Conservation (phyloP, 768 basidiomycete species). For the Tulasnella sp. region DNA sequence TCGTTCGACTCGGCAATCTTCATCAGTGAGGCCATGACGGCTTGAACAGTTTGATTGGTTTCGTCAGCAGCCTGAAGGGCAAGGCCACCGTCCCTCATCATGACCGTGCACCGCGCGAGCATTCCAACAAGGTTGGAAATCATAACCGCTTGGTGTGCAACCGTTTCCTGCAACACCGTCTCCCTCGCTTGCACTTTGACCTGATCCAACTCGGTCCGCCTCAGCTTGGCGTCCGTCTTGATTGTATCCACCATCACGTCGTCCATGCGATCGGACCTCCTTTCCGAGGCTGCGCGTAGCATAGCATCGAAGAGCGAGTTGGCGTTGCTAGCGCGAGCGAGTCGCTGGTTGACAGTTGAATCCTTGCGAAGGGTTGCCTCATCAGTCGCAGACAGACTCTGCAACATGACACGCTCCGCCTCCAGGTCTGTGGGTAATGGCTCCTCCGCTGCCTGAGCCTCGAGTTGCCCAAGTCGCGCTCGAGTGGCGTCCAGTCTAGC, state of each 20-base stretch:
- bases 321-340: slow-evolving; percentile 70
- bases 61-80: slow-evolving; percentile 41
- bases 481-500: slow-evolving; percentile 62
- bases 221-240: slow-evolving; percentile 62
- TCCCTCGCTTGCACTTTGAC: slow-evolving; percentile 62
- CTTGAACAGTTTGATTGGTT: slow-evolving; percentile 43
- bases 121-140: slow-evolving; percentile 73
- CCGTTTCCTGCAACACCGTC: slow-evolving; percentile 58
- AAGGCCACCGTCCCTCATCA: slow-evolving; percentile 57
- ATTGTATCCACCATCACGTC: slow-evolving; percentile 65
- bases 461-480: slow-evolving; percentile 52
- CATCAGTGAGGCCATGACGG: slow-evolving; percentile 52
- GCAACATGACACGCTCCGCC: slow-evolving; percentile 67
- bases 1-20: slow-evolving; percentile 65
- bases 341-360: slow-evolving; percentile 55
- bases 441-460: slow-evolving; percentile 38
- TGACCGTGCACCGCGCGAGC: slow-evolving; percentile 71
- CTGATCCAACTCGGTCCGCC: slow-evolving; percentile 67
- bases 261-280: slow-evolving; percentile 74
- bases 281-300: slow-evolving; percentile 74
- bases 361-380: slow-evolving; percentile 60
- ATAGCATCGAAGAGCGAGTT: slow-evolving; percentile 81
- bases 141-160: slow-evolving; percentile 61
- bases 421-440: slow-evolving; percentile 56
- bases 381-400: slow-evolving; percentile 63